These are phyloP conservation scores for Russula foetens DNA, from an alignment of 768 basidiomycete genomes.

Conservation along the genomic window DNA sequence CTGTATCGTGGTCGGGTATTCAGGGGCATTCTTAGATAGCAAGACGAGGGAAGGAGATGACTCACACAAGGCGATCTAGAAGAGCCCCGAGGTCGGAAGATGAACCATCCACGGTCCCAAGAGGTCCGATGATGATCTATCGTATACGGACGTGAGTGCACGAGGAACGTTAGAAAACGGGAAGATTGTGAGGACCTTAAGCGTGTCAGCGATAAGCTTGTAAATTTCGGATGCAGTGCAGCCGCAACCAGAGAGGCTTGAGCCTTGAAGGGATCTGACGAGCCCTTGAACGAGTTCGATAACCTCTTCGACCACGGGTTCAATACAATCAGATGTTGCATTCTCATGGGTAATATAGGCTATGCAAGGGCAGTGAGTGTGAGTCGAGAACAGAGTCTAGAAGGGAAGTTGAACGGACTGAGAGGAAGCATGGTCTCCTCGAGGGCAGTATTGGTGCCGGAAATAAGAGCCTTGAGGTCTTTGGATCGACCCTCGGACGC, in stretches of 20 bases:
- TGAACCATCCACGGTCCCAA: background rate
- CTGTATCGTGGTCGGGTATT: too few species aligned
- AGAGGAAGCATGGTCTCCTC: background rate
- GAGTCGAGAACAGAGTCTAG: background rate
- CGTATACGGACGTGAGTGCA: background rate
- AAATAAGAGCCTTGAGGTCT: background rate
- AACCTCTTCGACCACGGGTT: background rate
- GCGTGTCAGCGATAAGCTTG: background rate
- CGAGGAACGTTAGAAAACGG: background rate
- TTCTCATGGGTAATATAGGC: background rate
- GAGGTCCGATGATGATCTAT: background rate
- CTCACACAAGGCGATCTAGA: constrained; percentile 3
- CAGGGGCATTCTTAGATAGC: background rate
- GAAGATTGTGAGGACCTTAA: background rate
- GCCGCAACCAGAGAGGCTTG: background rate
- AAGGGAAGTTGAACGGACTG: background rate
- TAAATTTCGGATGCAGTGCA: background rate
- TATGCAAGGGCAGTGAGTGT: background rate
- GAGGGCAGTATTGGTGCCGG: background rate
- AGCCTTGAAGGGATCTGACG: background rate
- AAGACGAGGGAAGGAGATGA: background rate
- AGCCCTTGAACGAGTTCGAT: background rate
- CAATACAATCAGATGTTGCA: background rate
- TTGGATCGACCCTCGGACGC: background rate
- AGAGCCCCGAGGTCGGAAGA: background rate